Evolutionary conservation across 139 green algal species (phyloP), one percentile per base, ranked within the genome.

Genomic region (Dunaliella sp.): DNA sequence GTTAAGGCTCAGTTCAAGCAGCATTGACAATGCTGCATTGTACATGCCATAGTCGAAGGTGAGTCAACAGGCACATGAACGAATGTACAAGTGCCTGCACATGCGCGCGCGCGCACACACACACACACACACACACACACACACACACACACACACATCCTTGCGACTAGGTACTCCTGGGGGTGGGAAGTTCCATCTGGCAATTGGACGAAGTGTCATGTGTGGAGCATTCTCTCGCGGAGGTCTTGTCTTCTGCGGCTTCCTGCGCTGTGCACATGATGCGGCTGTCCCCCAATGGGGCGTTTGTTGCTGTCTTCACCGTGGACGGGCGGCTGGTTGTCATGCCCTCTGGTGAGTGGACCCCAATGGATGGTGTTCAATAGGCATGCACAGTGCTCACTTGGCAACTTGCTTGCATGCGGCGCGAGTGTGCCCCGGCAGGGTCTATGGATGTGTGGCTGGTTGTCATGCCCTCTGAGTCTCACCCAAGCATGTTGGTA

Each of bases 301-400:
- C 88, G 1, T 94, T 97, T 72, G 80, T 98, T 34, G 95, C 95
- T 12, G 76, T 82, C 7, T 93, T 93, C 83, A 94, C 92, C 3
- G 65, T 58, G 1, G 90, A 94, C 2, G 92, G 87, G 25, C 76
- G 83, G 33, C 87, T 94, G 7, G 24, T 88, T 1, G 92, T 94
- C 2, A 80, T 92, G 35, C 77, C 86, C 0, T 85, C 88, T 80
- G 92, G 92, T 92, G 80, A 0, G 86, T 32, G 37, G 78, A n/a
- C n/a, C n/a, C n/a, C n/a, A n/a, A n/a, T n/a, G n/a, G n/a, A n/a
- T n/a, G n/a, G n/a, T n/a, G n/a, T n/a, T n/a, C n/a, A n/a, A n/a
- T n/a, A n/a, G n/a, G n/a, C n/a, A n/a, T n/a, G n/a, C n/a, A n/a
- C n/a, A n/a, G n/a, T n/a, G n/a, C n/a, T n/a, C n/a, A n/a, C n/a